phyloP scores from a whole-genome alignment of 1,284 basidiomycete genomes.

The Apiotrichum gamsii region DNA sequence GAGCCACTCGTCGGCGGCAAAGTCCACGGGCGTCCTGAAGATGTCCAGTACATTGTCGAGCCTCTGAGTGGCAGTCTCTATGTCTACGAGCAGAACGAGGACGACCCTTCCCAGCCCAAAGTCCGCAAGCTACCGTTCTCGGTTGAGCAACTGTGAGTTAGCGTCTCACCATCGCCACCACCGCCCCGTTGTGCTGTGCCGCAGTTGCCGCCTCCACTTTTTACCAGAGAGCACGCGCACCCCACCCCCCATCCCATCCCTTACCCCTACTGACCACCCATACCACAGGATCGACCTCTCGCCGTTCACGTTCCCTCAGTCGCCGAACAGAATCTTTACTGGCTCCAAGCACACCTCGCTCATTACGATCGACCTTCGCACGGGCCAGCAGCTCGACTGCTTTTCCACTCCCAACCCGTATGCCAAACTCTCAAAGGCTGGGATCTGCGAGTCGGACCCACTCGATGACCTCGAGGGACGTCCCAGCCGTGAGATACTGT shows the following conservation, averaged over 20 bases:
- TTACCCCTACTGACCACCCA: too few species aligned
- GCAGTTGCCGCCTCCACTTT: background rate
- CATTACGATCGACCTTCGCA: constrained; percentile 43
- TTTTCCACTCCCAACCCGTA: constrained; percentile 30
- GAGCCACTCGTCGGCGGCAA: constrained; percentile 40
- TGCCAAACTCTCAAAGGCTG: constrained; percentile 13
- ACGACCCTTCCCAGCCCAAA: constrained; percentile 29
- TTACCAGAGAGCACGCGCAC: too few species aligned
- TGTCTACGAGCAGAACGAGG: constrained; percentile 30
- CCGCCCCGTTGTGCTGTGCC: background rate
- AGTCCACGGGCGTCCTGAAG: constrained; percentile 21
- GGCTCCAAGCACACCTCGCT: constrained; percentile 45
- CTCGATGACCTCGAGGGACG: constrained; percentile 39
- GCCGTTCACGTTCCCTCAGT: constrained; percentile 41
- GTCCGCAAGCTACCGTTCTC: constrained; percentile 43
- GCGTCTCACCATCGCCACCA: background rate
- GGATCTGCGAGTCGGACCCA: constrained; percentile 33
- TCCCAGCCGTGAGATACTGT: constrained; percentile 31
- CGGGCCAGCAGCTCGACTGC: constrained; percentile 41
- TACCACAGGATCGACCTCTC: constrained; percentile 46
- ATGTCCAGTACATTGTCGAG: constrained; percentile 43
- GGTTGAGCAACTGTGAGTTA: constrained; percentile 43
- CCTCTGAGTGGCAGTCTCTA: constrained; percentile 44
- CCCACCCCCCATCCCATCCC: too few species aligned
- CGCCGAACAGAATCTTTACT: constrained; percentile 37